phyloP scores from a whole-genome alignment of 768 basidiomycete species.

The Mrakia blollopis region DNA sequence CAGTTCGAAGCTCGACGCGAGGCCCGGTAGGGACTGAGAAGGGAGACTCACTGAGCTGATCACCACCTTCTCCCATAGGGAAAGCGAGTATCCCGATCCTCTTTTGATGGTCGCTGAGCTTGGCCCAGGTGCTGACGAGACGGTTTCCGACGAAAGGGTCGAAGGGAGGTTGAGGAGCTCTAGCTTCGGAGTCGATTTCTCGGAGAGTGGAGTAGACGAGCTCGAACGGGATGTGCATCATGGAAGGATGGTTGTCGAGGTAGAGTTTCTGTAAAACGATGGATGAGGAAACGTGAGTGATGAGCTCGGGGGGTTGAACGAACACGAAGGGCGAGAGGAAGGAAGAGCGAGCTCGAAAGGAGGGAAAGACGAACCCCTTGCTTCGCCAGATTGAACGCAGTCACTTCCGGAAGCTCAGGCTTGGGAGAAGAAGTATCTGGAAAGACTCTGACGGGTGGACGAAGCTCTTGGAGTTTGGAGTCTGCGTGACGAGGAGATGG shows the following conservation, averaged over 20 bases:
- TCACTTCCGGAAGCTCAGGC: conserved; percentile 22
- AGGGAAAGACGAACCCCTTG: neutral
- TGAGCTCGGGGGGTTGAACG: neutral
- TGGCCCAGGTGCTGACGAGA: conserved; percentile 24
- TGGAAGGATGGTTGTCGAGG: conserved; percentile 18
- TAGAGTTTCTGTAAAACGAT: conserved; percentile 11
- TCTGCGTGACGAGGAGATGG: neutral
- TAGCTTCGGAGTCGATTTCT: conserved; percentile 1
- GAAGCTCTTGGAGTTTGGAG: conserved; percentile 13
- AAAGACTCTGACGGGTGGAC: conserved; percentile 17
- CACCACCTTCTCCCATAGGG: conserved; percentile 16
- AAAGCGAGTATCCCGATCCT: conserved; percentile 15
- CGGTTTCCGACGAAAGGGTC: conserved; percentile 27
- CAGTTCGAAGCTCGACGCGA: neutral
- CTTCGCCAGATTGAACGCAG: conserved; percentile 39
- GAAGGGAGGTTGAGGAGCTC: neutral
- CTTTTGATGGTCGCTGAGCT: neutral
- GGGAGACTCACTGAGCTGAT: conserved; percentile 23
- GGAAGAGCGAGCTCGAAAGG: neutral
- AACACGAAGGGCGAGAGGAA: neutral
- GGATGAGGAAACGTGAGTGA: neutral
- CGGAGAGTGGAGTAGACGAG: neutral
- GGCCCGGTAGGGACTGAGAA: no score
- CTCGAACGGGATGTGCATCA: conserved; percentile 27
- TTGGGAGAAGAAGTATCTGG: conserved; percentile 33